Evolutionary conservation across 257 asterid genomes (phyloP).

Genomic region (Solanum clarkiae): DNA sequence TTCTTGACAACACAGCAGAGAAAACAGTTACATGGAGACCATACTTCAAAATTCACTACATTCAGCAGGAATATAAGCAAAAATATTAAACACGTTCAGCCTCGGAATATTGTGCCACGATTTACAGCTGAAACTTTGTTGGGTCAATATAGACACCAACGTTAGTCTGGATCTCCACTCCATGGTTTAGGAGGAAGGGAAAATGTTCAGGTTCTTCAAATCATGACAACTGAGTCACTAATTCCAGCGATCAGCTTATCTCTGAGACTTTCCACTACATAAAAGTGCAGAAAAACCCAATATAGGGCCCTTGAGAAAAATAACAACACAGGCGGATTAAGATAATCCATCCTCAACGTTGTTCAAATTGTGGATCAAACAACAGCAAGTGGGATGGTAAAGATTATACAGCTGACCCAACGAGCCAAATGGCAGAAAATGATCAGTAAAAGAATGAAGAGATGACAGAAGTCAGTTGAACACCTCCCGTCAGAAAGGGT

Average conservation of each 20-base stretch:
- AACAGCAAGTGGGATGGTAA: neutral
- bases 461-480: neutral
- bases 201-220: neutral
- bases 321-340: neutral
- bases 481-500: neutral
- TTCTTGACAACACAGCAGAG: neutral
- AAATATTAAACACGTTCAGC: neutral
- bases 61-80: neutral
- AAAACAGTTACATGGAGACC: neutral
- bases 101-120: neutral
- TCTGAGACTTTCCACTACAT: neutral
- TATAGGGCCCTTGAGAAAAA: neutral
- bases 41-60: neutral
- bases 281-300: neutral
- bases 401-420: neutral
- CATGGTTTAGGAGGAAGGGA: neutral
- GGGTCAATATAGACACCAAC: neutral
- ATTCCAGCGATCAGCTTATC: neutral
- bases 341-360: neutral
- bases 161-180: neutral
- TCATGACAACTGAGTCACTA: neutral
- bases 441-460: neutral
- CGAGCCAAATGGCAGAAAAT: neutral
- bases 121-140: neutral
- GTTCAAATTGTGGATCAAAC: neutral